Conservation (phyloP, 2,329 filamentous ascomycete genomes). For the Ophiostoma himal-ulmi region DNA sequence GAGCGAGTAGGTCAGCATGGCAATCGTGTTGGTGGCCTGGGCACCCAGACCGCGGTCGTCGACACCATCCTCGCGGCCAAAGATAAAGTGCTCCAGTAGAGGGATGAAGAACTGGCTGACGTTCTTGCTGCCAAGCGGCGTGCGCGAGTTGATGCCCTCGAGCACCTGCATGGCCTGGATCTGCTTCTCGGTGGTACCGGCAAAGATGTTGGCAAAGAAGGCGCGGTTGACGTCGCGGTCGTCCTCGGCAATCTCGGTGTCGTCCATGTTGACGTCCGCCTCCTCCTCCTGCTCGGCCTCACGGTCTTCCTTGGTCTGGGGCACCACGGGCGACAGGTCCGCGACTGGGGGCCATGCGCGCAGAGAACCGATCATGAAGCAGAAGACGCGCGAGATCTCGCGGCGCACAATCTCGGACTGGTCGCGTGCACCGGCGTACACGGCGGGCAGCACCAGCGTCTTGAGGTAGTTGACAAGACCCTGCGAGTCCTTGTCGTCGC, state of each 20-base stretch:
- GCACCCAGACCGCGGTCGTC: conserved; percentile 84
- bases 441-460: conserved; percentile 62
- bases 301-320: conserved; percentile 35
- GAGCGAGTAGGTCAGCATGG: conserved; percentile 65
- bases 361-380: conserved; percentile 67
- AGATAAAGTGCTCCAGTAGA: conserved; percentile 88
- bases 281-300: neutral
- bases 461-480: conserved; percentile 56
- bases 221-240: conserved; percentile 51
- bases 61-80: conserved; percentile 63
- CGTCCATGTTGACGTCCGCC: conserved; percentile 16
- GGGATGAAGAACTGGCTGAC: conserved; percentile 84
- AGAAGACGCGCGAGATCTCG: conserved; percentile 75
- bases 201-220: conserved; percentile 89
- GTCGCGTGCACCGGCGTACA: conserved; percentile 71
- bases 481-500: conserved; percentile 27
- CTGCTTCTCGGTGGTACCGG: conserved; percentile 81
- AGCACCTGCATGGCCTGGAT: conserved; percentile 76
- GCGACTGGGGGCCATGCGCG: conserved; percentile 63
- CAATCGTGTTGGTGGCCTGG: conserved; percentile 77
- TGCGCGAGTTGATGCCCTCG: conserved; percentile 57
- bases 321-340: conserved; percentile 67
- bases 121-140: conserved; percentile 65
- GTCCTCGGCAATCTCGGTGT: conserved; percentile 17
- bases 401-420: conserved; percentile 75